Conservation (phyloP, 2,329 filamentous ascomycete species). For the Sarocladium strictum region DNA sequence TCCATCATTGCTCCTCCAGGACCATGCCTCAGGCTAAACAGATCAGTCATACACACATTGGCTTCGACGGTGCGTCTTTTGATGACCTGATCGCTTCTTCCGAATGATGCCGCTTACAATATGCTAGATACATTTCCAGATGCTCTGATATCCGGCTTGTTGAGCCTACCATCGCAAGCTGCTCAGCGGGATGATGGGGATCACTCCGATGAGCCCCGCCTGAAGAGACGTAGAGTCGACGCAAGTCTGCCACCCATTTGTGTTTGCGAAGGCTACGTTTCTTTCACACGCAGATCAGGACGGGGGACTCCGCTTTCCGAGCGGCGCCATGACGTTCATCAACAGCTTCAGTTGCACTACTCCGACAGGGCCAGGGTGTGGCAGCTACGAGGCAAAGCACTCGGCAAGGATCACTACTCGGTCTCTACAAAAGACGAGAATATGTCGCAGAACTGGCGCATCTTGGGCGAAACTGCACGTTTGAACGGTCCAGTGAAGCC, state of each 20-base stretch:
- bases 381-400: neutral
- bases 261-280: neutral
- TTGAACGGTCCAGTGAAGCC: constrained; percentile 9
- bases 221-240: neutral
- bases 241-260: neutral
- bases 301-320: neutral
- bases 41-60: neutral
- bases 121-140: neutral
- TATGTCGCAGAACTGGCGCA: constrained; percentile 12
- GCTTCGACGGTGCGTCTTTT: neutral
- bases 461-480: constrained; percentile 16
- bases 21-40: neutral
- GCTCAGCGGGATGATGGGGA: neutral
- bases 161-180: neutral
- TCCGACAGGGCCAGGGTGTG: neutral
- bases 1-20: neutral
- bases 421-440: constrained; percentile 20
- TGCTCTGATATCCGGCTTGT: neutral
- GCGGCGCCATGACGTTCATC: neutral
- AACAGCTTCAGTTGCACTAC: neutral
- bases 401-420: neutral
- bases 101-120: neutral
- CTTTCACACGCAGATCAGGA: neutral
- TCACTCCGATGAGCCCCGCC: neutral
- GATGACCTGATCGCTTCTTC: neutral